Percentiles rank a stretch among this genome's conserved stretches.
Conservation (phyloP, 768 basidiomycete species). For the Tephrocybe sp. region DNA sequence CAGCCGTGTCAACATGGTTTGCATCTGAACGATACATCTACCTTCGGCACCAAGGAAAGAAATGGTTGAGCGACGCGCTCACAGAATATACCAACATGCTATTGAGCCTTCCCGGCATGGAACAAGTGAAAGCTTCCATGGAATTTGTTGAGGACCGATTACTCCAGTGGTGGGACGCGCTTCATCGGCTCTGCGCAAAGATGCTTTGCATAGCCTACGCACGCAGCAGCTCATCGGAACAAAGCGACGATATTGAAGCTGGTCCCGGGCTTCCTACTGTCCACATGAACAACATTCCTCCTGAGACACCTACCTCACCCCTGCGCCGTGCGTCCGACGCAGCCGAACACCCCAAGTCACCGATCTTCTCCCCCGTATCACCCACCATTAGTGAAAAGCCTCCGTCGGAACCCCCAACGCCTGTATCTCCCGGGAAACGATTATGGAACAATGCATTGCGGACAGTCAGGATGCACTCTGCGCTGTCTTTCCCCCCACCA, state of each 20-base stretch:
- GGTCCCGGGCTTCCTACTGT: constrained; percentile 22
- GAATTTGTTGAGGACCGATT: constrained; percentile 16
- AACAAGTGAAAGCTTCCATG: constrained; percentile 13
- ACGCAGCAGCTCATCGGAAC: constrained; percentile 21
- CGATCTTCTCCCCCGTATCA: constrained; percentile 11
- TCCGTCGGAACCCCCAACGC: constrained; percentile 7
- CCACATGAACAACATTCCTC: constrained; percentile 11
- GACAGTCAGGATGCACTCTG: constrained; percentile 39
- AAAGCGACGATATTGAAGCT: constrained; percentile 25
- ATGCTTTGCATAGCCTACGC: constrained; percentile 20
- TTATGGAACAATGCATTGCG: constrained; percentile 43
- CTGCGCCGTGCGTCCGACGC: constrained; percentile 22
- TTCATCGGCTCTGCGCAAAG: constrained; percentile 23
- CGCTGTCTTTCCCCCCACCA: constrained; percentile 18
- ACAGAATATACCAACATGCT: constrained; percentile 41
- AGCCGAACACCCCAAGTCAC: constrained; percentile 16
- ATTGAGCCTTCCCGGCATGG: constrained; percentile 26
- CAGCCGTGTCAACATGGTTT: constrained; percentile 73
- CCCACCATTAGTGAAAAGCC: constrained; percentile 20
- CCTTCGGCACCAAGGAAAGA: constrained; percentile 57
- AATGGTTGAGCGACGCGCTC: constrained; percentile 67
- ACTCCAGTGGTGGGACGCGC: constrained; percentile 10
- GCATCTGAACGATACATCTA: constrained; percentile 68
- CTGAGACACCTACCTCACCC: constrained; percentile 3
- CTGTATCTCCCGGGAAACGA: constrained; percentile 31